Evolutionary conservation across 1,284 basidiomycete species (phyloP), one percentile per base, ranked within the genome.

Genomic region (Heterobasidion annosum): DNA sequence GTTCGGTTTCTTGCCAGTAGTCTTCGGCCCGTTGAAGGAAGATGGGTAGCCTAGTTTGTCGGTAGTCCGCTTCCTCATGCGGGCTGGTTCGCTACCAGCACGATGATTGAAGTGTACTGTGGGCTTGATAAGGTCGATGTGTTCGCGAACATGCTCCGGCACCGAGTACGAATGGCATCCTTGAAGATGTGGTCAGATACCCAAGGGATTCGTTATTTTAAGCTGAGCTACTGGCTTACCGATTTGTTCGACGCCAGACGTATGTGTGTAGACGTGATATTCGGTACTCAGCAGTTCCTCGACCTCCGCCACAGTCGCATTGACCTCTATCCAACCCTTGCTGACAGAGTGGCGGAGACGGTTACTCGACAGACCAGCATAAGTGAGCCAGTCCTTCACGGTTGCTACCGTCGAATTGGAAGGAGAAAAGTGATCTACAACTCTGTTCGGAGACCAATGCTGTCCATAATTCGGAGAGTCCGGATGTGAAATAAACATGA

Each of bases 71-170:
- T 65, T 64, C 12, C n/a, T 12, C 25, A 18, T 13, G 54, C 5
- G 52, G 45, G 43, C 48, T 15, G 5, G 53, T 8, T 34, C 45
- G 45, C 45, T 56, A 46, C 3, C 52, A 40, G 60, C 35, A 34
- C 62, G 64, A 40, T 65, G 63, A 44, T 66, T 63, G 61, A 74
- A 73, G 59, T 76, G 70, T 1, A 75, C 66, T 1, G 75, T 76
- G 4, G 75, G 75, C 54, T 70, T 70, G 57, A 77, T 67, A 45
- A 76, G 61, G 55, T 77, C 75, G 45, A 77, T 65, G 55, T 75
- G 71, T n/a, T 66, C 61, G 16, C 63, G 62, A 40, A 77, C 58
- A 54, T 68, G 62, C 43, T 62, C 62, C 0, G 74, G 75, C 25
- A 77, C 62, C 15, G 67, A 70, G 57, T 76, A 77, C 9, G 67